phyloP scores from a whole-genome alignment of 2,329 filamentous ascomycete species.

The Aschersonia sp. region DNA sequence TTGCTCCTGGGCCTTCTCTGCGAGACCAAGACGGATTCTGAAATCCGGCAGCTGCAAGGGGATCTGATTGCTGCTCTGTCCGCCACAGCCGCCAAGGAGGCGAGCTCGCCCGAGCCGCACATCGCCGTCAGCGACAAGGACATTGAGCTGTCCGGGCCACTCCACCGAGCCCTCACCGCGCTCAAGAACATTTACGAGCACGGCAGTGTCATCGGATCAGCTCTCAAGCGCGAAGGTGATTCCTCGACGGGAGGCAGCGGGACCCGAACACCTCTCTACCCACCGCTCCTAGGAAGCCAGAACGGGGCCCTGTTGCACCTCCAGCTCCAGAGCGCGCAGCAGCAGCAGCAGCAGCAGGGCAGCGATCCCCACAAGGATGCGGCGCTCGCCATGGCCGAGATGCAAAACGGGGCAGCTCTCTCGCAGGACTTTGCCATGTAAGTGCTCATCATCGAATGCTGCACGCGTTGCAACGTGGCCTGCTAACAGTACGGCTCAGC shows the following conservation, averaged over 20 bases:
- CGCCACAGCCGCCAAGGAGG: conserved; percentile 48
- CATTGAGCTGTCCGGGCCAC: conserved; percentile 45
- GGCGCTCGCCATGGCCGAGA: conserved; percentile 48
- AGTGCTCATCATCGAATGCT: conserved; percentile 3
- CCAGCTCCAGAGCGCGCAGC: conserved; percentile 12
- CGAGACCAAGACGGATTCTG: conserved; percentile 47
- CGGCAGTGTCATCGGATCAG: conserved; percentile 37
- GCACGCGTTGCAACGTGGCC: too few relatives aligned
- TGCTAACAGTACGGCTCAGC: conserved; percentile 5
- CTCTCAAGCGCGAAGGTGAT: conserved; percentile 33
- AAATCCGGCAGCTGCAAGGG: conserved; percentile 48
- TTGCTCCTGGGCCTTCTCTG: conserved; percentile 48
- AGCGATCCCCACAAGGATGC: conserved; percentile 45
- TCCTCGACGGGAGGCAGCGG: conserved; percentile 29
- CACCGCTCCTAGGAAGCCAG: conserved; percentile 7
- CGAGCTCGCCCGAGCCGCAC: conserved; percentile 35
- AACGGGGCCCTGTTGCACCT: conserved; percentile 9
- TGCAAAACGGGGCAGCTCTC: conserved; percentile 41
- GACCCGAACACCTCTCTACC: conserved; percentile 24
- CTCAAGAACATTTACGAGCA: conserved; percentile 54
- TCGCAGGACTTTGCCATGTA: conserved; percentile 27
- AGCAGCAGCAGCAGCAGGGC: conserved; percentile 5
- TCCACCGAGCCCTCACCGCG: conserved; percentile 45
- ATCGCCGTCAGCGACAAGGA: conserved; percentile 42
- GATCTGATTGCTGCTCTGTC: conserved; percentile 49